Percentiles rank a stretch among this genome's conserved stretches.
phyloP scores from a whole-genome alignment of 352 stramenopile genomes.

The Phytophthora brassicae region DNA sequence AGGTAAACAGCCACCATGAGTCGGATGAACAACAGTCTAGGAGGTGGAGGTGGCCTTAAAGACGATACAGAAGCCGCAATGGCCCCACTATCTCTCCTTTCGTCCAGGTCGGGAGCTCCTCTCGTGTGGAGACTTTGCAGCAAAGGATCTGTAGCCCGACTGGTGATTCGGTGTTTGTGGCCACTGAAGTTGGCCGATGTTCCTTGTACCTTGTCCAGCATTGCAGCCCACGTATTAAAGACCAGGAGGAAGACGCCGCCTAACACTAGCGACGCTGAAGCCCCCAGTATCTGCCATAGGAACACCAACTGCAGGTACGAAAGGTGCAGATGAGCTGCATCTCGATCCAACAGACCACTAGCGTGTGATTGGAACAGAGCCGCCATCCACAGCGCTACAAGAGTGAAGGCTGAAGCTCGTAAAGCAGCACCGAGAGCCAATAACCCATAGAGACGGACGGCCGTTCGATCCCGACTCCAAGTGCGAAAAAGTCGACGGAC shows the following conservation, averaged over 20 bases:
- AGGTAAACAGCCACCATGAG: constrained; percentile 51
- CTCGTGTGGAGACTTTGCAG: constrained; percentile 29
- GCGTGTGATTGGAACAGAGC: constrained; percentile 38
- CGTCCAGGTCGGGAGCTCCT: constrained; percentile 20
- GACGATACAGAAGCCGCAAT: constrained; percentile 5
- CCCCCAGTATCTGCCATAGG: constrained; percentile 52
- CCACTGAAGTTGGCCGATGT: constrained; percentile 1
- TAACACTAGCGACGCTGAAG: constrained; percentile 45
- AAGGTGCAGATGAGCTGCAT: constrained; percentile 52
- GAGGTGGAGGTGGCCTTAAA: constrained; percentile 30
- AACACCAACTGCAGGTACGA: constrained; percentile 64
- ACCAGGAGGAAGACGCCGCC: constrained; percentile 58
- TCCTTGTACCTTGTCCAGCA: constrained; percentile 59
- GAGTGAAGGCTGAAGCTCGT: constrained; percentile 47
- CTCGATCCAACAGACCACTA: constrained; percentile 28
- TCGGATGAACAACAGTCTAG: constrained; percentile 56
- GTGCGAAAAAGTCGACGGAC: constrained; percentile 44
- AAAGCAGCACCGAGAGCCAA: constrained; percentile 48
- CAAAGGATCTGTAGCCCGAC: constrained; percentile 8
- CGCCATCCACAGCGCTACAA: constrained; percentile 60
- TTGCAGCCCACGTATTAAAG: constrained; percentile 68
- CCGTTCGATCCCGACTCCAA: constrained; percentile 45
- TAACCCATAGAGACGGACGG: constrained; percentile 57
- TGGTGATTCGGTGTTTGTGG: background rate
- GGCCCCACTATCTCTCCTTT: constrained; percentile 24